phyloP scores from a whole-genome alignment of 352 stramenopile genomes.

The Globisporangium parvum region DNA sequence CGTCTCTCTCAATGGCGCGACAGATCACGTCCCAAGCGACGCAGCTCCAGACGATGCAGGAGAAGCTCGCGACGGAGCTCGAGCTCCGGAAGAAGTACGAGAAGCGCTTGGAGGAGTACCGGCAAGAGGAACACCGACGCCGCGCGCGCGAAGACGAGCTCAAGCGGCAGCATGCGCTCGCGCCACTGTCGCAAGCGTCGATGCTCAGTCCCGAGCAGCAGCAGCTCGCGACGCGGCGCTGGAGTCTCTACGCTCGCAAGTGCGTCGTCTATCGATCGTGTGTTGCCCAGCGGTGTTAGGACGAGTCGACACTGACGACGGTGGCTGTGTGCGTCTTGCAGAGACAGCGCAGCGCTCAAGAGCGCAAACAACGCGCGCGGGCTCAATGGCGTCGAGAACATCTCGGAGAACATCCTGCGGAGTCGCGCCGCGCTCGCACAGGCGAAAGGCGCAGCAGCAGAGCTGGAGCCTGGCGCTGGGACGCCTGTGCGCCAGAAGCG shows the following conservation, averaged over 20 bases:
- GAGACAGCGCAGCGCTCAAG: conserved; percentile 26
- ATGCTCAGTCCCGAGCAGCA: conserved; percentile 29
- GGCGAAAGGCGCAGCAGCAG: background rate
- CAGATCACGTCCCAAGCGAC: conserved; percentile 57
- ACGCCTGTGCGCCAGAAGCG: conserved; percentile 24
- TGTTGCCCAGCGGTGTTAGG: conserved; percentile 6
- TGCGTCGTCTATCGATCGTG: conserved; percentile 15
- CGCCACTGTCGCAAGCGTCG: conserved; percentile 22
- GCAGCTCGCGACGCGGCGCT: conserved; percentile 38
- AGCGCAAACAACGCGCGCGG: conserved; percentile 26
- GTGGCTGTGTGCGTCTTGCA: background rate
- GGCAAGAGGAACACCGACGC: conserved; percentile 50
- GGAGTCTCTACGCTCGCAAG: conserved; percentile 67
- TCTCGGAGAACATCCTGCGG: conserved; percentile 68
- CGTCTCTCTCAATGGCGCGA: background rate
- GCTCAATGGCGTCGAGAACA: conserved; percentile 65
- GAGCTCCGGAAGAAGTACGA: conserved; percentile 75
- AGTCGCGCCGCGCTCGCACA: conserved; percentile 12
- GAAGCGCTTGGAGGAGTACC: conserved; percentile 66
- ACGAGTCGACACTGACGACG: background rate
- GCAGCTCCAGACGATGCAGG: conserved; percentile 60
- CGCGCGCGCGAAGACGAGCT: conserved; percentile 43
- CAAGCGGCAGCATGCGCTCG: conserved; percentile 30
- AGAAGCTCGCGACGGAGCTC: conserved; percentile 55
- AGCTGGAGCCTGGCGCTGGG: conserved; percentile 18